These are phyloP conservation scores for Lipomyces japonicus DNA, from an alignment of 805 yeast species.

Conservation along the genomic window DNA sequence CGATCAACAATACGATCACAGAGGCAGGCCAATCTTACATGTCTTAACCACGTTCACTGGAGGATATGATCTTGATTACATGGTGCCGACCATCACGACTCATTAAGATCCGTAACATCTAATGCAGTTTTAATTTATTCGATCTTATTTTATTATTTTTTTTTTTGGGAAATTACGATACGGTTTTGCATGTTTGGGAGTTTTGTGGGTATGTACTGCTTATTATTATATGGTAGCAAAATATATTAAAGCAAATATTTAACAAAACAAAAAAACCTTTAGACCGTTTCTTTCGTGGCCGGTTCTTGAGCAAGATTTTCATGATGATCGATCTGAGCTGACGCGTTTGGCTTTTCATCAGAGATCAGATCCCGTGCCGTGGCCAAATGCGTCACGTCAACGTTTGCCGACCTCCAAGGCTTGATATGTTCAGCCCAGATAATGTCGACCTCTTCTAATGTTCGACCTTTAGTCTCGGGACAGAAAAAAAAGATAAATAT, in stretches of 20 bases:
- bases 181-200: no score
- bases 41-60: slow-evolving; percentile 18
- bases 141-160: no score
- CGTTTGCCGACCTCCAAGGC: slow-evolving; percentile 29
- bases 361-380: slow-evolving; percentile 8
- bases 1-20: slow-evolving; percentile 12
- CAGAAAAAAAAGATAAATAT: slow-evolving; percentile 49
- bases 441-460: slow-evolving; percentile 68
- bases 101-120: no score
- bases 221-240: no score
- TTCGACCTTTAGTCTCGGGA: slow-evolving; percentile 69
- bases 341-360: slow-evolving; percentile 2
- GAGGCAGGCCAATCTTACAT: slow-evolving; percentile 16
- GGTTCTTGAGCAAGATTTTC: background rate
- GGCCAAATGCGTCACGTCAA: slow-evolving; percentile 15
- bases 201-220: no score
- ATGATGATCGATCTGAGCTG: slow-evolving; percentile 7
- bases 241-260: background rate
- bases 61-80: slow-evolving; percentile 3
- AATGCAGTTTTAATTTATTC: no score
- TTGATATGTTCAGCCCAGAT: slow-evolving; percentile 38
- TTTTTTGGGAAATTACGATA: no score
- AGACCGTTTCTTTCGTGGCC: slow-evolving; percentile 1
- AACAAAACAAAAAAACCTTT: background rate
- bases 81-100: no score